phyloP scores from a whole-genome alignment of 2,329 filamentous ascomycete genomes.

The Chaetomium sp. region DNA sequence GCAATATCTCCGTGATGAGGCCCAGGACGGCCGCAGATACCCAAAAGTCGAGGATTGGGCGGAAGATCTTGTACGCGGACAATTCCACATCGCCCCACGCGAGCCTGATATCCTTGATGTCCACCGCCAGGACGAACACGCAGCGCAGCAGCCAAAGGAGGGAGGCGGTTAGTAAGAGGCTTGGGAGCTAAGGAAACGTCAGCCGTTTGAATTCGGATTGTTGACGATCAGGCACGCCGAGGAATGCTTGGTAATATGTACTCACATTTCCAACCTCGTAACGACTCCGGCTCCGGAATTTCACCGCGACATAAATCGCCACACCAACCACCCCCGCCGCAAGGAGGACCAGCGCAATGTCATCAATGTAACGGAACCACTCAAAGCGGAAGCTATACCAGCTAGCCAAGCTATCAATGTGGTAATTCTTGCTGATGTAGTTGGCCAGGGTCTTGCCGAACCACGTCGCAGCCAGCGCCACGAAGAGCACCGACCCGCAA shows the following conservation, averaged over 20 bases:
- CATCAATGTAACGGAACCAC: slow-evolving; percentile 6
- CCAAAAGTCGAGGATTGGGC: slow-evolving; percentile 10
- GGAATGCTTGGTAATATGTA: not conserved
- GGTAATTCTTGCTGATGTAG: not conserved
- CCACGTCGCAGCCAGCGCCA: slow-evolving; percentile 1
- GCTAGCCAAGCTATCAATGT: too few species aligned
- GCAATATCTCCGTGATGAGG: slow-evolving; percentile 3
- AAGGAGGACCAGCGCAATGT: not conserved
- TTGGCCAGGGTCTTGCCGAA: not conserved
- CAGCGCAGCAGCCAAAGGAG: slow-evolving; percentile 11
- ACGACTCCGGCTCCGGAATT: not conserved
- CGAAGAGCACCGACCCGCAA: not conserved
- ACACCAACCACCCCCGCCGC: not conserved
- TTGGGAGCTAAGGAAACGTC: not conserved
- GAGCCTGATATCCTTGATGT: not conserved
- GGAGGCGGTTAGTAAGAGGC: slow-evolving; percentile 2
- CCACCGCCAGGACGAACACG: slow-evolving; percentile 1
- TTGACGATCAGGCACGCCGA: not conserved
- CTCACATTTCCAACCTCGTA: slow-evolving; percentile 1
- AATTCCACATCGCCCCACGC: not conserved
- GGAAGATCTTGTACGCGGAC: not conserved
- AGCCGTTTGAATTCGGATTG: not conserved
- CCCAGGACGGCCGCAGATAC: slow-evolving; percentile 4
- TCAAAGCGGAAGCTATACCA: not conserved
- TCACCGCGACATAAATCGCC: slow-evolving; percentile 4